A percentile compares a stretch with the other conserved stretches of the same genome.
phyloP scores from a whole-genome alignment of 208 protist species.

The Crithidia brevicula region DNA sequence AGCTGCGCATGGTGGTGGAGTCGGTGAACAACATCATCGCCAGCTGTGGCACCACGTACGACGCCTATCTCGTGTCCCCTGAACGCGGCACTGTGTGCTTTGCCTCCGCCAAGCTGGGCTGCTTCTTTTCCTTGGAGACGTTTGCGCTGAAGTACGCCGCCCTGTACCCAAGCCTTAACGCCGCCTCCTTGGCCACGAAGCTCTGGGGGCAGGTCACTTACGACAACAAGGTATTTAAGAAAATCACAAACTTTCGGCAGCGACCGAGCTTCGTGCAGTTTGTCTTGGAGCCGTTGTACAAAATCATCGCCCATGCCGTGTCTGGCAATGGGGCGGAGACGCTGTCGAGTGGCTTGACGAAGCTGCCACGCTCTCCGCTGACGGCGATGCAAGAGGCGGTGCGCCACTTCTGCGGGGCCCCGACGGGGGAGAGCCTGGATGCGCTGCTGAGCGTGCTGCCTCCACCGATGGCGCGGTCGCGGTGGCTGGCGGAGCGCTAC shows the following conservation, averaged over 20 bases:
- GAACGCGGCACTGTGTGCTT: constrained; percentile 94
- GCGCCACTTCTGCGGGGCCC: constrained; percentile 64
- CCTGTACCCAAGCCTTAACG: constrained; percentile 60
- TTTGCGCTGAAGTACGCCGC: constrained; percentile 96
- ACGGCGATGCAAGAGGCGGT: constrained; percentile 72
- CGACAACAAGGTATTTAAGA: constrained; percentile 64
- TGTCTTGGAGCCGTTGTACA: constrained; percentile 99
- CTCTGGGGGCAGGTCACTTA: constrained; percentile 98
- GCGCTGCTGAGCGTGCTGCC: constrained; percentile 74
- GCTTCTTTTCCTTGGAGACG: constrained; percentile 94
- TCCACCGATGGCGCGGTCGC: constrained; percentile 29
- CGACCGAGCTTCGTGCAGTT: constrained; percentile 98
- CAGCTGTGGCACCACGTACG: constrained; percentile 40
- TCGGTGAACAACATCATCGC: constrained; percentile 95
- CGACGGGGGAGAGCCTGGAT: constrained; percentile 56
- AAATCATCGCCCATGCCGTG: constrained; percentile 91
- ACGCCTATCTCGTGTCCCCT: constrained; percentile 59
- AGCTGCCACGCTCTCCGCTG: constrained; percentile 66
- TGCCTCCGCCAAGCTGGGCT: constrained; percentile 82
- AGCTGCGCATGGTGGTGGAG: constrained; percentile 97
- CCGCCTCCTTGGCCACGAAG: constrained; percentile 81
- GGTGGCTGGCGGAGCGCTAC: constrained; percentile 54
- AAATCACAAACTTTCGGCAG: constrained; percentile 64
- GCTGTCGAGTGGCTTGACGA: constrained; percentile 49
- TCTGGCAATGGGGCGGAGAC: constrained; percentile 57